Evolutionary conservation across 2,329 filamentous ascomycete species (phyloP), one percentile per base, ranked within the genome.

Genomic region (Fusarium sp.): DNA sequence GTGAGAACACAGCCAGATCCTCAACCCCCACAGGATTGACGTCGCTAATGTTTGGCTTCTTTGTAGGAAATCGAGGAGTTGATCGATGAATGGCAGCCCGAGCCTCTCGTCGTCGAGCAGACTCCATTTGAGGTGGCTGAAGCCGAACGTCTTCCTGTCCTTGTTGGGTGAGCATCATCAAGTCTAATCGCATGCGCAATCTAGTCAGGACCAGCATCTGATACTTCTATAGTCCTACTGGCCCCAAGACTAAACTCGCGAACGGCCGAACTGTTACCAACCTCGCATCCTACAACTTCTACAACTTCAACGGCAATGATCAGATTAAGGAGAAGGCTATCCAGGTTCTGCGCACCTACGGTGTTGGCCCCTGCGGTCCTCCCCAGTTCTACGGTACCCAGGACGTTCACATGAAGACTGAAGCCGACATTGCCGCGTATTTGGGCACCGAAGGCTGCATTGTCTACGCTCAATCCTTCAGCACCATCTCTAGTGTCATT

Each of bases 381-480:
- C 96, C 96, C 11, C 95, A 97, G 74, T 99, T 99, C 85, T 99
- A 99, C 85, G 96, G 95, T 74, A 99, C 95, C 38, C 96, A 98
- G 82, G 96, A 99, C 83, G 95, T 98, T 51, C 96, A 99, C 83
- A 96, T 98, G 90, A 96, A 97, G 86, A 95, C 94, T 22, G 96
- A 99, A 84, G 90, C 94, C 64, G 96, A 98, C 81, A 95, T 99
- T 79, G 95, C 96, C 31, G 90, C 93, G 15, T 97, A 96, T 81
- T 84, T 99, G 33, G 96, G 96, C 31, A 94, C 94, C 3, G 91
- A 95, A 62, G 92, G 93, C 38, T 97, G 94, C 80, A 98, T 99
- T 76, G 91, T 99, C 68, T 99, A 99, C 80, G 94, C 96, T 2
- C 96, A 99, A 81, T 92, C 95, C 8, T 98, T 99, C 81, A 97